A percentile compares a stretch with the other conserved stretches of the same genome.
Conservation (phyloP, 768 basidiomycete genomes). For the Cystofilobasidium ferigula region DNA sequence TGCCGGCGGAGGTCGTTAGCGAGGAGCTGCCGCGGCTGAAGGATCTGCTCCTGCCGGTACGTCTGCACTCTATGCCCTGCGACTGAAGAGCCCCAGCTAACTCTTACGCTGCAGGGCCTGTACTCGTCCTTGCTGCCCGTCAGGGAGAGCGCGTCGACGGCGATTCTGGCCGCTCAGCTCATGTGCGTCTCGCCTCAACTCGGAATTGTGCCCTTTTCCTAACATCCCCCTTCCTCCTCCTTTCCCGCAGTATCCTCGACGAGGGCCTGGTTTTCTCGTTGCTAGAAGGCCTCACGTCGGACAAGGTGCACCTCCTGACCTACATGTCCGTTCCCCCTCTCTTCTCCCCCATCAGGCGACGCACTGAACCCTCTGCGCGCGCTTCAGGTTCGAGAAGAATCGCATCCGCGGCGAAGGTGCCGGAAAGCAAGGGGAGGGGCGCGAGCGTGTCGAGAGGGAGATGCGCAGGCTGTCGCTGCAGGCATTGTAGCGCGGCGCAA, state of each 20-base stretch:
- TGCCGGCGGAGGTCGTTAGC: conserved; percentile 73
- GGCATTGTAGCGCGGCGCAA: no score
- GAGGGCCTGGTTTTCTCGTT: conserved; percentile 72
- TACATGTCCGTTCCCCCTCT: conserved; percentile 39
- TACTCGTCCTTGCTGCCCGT: conserved; percentile 42
- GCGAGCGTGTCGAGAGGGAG: neutral
- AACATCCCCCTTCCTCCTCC: neutral
- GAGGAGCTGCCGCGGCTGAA: conserved; percentile 73
- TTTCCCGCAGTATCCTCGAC: conserved; percentile 46
- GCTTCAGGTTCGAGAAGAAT: conserved; percentile 2
- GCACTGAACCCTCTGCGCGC: neutral
- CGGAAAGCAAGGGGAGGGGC: neutral
- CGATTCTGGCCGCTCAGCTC: conserved; percentile 72
- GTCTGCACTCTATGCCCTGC: conserved; percentile 29
- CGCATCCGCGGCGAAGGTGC: neutral
- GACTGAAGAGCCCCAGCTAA: neutral
- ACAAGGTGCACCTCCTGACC: conserved; percentile 79
- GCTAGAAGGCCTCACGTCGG: conserved; percentile 70
- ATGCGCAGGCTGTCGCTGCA: neutral
- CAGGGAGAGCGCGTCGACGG: conserved; percentile 69
- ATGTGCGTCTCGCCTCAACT: conserved; percentile 38
- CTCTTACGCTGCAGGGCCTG: neutral
- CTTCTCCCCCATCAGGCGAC: neutral
- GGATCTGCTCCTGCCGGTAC: conserved; percentile 56
- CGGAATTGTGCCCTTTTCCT: neutral